These are phyloP conservation scores for Clitoria ternatea DNA, from an alignment of 306 rosid species.

Conservation along the genomic window DNA sequence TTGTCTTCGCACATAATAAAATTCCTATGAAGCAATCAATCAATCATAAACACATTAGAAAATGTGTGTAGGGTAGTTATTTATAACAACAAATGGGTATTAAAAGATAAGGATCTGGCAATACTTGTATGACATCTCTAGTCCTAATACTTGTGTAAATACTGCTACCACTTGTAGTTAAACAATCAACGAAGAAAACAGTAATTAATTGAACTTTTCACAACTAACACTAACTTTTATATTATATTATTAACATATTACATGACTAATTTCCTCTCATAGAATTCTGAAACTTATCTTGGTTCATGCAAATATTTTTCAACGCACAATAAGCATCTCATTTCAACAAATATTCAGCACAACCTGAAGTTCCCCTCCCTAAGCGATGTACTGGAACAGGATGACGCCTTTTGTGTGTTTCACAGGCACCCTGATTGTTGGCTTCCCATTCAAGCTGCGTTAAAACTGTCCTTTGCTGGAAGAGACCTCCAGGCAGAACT, in stretches of 20 bases:
- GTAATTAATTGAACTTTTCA: background rate
- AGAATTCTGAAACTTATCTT: background rate
- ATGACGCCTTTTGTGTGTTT: constrained; percentile 36
- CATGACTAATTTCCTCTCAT: background rate
- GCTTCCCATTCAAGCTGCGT: constrained; percentile 72
- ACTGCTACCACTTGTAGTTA: constrained; percentile 6
- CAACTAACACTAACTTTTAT: background rate
- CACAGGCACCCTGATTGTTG: constrained; percentile 34
- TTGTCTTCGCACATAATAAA: constrained; percentile 91
- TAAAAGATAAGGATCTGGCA: background rate
- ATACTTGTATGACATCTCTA: background rate
- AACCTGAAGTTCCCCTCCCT: constrained; percentile 98
- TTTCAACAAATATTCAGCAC: constrained; percentile 18
- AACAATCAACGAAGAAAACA: background rate
- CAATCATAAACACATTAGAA: constrained; percentile 20
- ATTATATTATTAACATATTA: background rate
- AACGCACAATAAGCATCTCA: constrained; percentile 18
- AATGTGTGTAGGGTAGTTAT: background rate
- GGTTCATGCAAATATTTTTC: constrained; percentile 5
- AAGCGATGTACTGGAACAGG: constrained; percentile 90
- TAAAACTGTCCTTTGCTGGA: constrained; percentile 91
- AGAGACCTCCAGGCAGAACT: constrained; percentile 95
- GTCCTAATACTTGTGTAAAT: background rate
- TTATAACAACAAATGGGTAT: constrained; percentile 1
- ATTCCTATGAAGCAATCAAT: constrained; percentile 44